A percentile compares a stretch with the other conserved stretches of the same genome.
phyloP scores from a whole-genome alignment of 2,329 filamentous ascomycete genomes.

The Monilinia fructigena region DNA sequence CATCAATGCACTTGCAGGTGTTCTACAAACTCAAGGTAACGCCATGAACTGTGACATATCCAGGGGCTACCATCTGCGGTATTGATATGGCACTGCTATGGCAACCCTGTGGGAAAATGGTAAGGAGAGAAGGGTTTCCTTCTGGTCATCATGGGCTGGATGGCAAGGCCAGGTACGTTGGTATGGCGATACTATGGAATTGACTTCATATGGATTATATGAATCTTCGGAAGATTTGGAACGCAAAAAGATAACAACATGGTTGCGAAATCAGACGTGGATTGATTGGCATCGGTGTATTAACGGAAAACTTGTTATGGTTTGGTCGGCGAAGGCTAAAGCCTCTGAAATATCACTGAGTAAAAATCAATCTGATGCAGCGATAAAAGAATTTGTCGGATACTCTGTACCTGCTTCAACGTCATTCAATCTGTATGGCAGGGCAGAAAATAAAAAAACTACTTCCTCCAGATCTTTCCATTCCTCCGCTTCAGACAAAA shows the following conservation, averaged over 20 bases:
- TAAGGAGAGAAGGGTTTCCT: slow-evolving; percentile 14
- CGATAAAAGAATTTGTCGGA: not conserved
- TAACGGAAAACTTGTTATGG: not conserved
- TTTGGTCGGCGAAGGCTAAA: not conserved
- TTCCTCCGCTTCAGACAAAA: not conserved
- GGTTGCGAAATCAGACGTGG: slow-evolving; percentile 4
- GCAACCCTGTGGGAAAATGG: not conserved
- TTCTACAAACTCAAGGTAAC: not conserved
- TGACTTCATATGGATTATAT: not conserved
- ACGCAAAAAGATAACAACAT: not conserved
- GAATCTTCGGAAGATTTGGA: slow-evolving; percentile 6
- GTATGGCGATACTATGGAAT: slow-evolving; percentile 3
- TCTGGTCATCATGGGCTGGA: slow-evolving; percentile 16
- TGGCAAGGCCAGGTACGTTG: slow-evolving; percentile 13
- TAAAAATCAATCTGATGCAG: not conserved
- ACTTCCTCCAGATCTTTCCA: not conserved
- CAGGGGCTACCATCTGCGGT: not conserved
- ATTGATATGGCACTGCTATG: slow-evolving; percentile 15
- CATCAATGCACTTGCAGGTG: slow-evolving; percentile 13
- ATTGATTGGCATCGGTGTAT: slow-evolving; percentile 9
- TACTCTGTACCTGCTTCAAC: not conserved
- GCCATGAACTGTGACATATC: slow-evolving; percentile 13
- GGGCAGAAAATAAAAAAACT: not conserved
- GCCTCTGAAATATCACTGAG: not conserved
- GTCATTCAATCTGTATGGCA: not conserved